Evolutionary conservation across 306 rosid species (phyloP), one percentile per base, ranked within the genome.

Genomic region (Quercus alba): DNA sequence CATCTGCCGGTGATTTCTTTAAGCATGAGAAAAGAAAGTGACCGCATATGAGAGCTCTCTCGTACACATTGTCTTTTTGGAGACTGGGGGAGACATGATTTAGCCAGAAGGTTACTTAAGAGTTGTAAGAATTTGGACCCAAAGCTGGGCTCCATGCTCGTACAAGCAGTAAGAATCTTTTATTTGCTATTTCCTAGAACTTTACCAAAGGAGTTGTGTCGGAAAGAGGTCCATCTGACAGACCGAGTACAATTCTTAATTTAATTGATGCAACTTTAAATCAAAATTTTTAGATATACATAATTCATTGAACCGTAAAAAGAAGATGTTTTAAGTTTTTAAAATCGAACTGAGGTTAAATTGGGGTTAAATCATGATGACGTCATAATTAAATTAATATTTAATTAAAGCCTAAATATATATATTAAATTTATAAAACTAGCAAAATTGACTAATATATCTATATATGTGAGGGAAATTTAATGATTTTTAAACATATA

Each of bases 331-430:
- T 26, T 1, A 26, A 2, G 0, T 26, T 26, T 26, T 26, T 26
- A 1, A 26, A 26, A 26, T 26, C 2, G 2, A 26, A 26, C 0
- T 0, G 28, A 26, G 2, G 2, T 26, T 0, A 1, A 26, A 26
- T 26, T 2, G 2, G 2, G 2, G 0, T 26, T 2, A 26, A 26
- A 26, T 26, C 2, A 0, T 26, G 0, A 26, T 0, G 0, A 26
- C 2, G 2, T 26, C 28, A 26, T 26, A 26, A 26, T 26, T 26
- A 26, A 26, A 26, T 26, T 0, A 26, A 26, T 26, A 26, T 1
- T 26, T 26, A 26, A 26, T 26, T 26, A 26, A 26, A 26, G 0
- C 0, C 0, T 26, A 26, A 26, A 26, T 26, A 26, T 26, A 26
- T 0, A 26, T 26, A 1, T 26, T 26, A 26, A 26, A 26, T 26